Base-by-base conservation (phyloP, 495 filamentous ascomycete species). In the Terfezia boudieri region DNA sequence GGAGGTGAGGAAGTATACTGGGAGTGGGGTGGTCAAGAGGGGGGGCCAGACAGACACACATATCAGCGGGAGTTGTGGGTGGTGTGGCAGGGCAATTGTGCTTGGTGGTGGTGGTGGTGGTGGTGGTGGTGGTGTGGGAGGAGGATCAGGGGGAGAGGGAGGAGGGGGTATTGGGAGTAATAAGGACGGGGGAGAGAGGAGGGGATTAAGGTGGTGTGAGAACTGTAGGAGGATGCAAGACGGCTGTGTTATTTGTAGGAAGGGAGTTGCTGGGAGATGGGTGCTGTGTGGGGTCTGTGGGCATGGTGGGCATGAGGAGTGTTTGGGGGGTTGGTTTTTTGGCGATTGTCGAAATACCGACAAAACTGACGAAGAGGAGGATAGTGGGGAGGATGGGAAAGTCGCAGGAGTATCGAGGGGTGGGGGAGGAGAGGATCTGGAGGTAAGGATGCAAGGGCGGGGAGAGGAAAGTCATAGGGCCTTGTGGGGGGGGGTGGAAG, bases 291-390 rank as follows among this genome's bases (percentile, higher is more conserved):
- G 59, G 50, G 50, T 54, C 10, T 51, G 56, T 37, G 22, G 62
- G 11, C 62, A 65, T 50, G 62, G 62, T 4, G 62, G 62, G 17
- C 61, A 64, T 50, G 62, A 64, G 36, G 37, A 9, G 5, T 65
- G 62, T 54, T 49, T 65, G 8, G 56, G 62, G 35, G 62, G 56
- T 46, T 65, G 62, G 62, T 64, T 65, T 26, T 59, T 65, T 37
- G 62, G 26, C 26, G 26, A 32, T 32, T 32, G 26, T 32, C 26
- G 7, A 32, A 32, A 32, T 4, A 32, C 26, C 2, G 26, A 32
- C 26, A 32, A 32, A 32, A 32, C 26, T 32, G 26, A 32, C 26
- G 26, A 32, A 7, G 26, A 32, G 7, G 26, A 32, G 26, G 7
- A 32, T 32, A 32, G 1, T 32, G 26, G 7, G 26, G 7, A 4